Conservation (phyloP, 768 basidiomycete species). For the Tremella mesenterica region DNA sequence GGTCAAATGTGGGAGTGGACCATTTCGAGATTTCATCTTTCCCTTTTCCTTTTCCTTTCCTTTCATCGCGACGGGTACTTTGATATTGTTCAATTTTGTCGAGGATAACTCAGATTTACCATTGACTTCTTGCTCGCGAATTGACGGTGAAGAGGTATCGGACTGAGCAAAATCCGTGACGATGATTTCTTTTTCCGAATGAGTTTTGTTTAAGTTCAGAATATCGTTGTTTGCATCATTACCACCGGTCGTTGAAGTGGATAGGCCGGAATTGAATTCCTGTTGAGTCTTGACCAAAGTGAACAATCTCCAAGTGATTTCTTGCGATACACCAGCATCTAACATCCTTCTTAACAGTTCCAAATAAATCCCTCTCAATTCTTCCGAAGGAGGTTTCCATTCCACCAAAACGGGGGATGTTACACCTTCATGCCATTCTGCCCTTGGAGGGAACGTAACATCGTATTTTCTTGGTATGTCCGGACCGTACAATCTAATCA, state of each 20-base stretch:
- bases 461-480: conserved; percentile 18
- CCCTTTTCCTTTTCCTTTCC: no score
- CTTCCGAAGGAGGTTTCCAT: conserved; percentile 12
- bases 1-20: no score
- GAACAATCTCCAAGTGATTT: conserved; percentile 31
- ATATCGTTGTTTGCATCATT: no score
- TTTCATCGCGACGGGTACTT: no score
- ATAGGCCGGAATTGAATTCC: background rate
- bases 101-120: no score
- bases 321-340: conserved; percentile 33
- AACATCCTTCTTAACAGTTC: conserved; percentile 26
- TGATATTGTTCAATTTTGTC: no score
- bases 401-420: conserved; percentile 3
- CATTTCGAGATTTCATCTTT: no score
- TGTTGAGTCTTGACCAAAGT: conserved; percentile 14
- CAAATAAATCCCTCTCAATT: conserved; percentile 22
- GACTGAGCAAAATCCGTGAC: no score
- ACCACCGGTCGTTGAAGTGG: conserved; percentile 2
- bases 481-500: conserved; percentile 18
- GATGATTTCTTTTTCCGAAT: background rate
- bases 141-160: no score
- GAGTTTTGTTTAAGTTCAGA: no score
- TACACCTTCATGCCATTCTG: conserved; percentile 18
- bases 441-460: conserved; percentile 24
- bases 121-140: no score